Base-by-base conservation (phyloP, 2,329 filamentous ascomycete genomes). In the Sordariomycetes sp. region DNA sequence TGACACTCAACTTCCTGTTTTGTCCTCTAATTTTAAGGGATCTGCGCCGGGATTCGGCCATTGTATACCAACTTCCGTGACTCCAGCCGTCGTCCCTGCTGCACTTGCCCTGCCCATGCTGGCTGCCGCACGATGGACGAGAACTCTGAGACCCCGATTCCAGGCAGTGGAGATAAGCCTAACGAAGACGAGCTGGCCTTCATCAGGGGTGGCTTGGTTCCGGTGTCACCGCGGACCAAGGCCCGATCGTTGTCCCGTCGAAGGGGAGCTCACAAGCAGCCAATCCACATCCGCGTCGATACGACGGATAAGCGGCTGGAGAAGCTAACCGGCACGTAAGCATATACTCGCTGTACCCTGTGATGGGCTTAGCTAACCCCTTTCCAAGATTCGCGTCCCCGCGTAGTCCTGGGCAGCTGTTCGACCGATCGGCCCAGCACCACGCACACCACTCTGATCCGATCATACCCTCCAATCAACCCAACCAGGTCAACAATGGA, bases 251-350 rank as follows among this genome's bases (percentile, higher is more conserved):
- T 66, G 2, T 72, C 74, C 3, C 69, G 68, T 4, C 66, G 63
- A 45, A 68, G 70, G 56, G 65, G 67, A 1, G 62, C 63, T 22
- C 57, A 62, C 20, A 67, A 70, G 24, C 69, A 73, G 52, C 71
- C 71, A 2, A 65, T 78, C 22, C 71, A 74, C 45, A 70, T 78
- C 34, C 73, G 74, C 25, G 69, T 78, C 62, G 76, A 76, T 60
- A 61, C 78, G 57, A 78, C 75, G 4, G 73, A 77, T 52, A 71
- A 69, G 0, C 74, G 78, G 59, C 72, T 78, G 68, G 72, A 77
- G 58, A 74, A 68, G 59, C 66, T 78, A 51, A 72, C 76, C 3
- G 69, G 74, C 53, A 73, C 70, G 76, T 77, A 68, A 60, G 73
- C 55, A 34, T 12, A 32, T 22, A 10, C 20, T 12, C 6, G n/a